Percentiles rank a stretch among this genome's conserved stretches.
These are phyloP conservation scores for Macroventuria anomochaeta DNA, from an alignment of 2,329 filamentous ascomycete genomes.

Conservation along the genomic window DNA sequence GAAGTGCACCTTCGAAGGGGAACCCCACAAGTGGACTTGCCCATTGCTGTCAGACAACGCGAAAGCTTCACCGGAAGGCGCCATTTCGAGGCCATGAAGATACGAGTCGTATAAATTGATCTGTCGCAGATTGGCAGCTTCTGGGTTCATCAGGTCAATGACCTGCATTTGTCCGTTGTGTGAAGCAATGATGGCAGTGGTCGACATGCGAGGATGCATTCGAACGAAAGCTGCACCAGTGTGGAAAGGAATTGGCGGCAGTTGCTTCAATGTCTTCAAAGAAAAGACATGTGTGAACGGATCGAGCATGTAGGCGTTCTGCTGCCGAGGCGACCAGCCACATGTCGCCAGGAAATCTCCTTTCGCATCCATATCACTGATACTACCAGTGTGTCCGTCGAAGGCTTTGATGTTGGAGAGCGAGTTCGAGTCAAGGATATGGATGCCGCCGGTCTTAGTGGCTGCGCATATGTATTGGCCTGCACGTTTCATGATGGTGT, in stretches of 20 bases:
- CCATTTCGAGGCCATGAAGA: conserved; percentile 82
- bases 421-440: conserved; percentile 81
- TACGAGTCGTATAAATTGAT: conserved; percentile 75
- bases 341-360: conserved; percentile 96
- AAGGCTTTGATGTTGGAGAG: conserved; percentile 84
- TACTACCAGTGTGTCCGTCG: conserved; percentile 85
- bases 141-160: conserved; percentile 92
- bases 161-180: conserved; percentile 94
- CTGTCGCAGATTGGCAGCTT: conserved; percentile 83
- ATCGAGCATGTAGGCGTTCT: conserved; percentile 82
- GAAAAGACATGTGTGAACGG: conserved; percentile 96
- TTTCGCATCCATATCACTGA: conserved; percentile 97
- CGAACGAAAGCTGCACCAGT: conserved; percentile 92
- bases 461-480: conserved; percentile 89
- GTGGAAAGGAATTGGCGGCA: conserved; percentile 90
- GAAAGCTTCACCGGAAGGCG: conserved; percentile 84
- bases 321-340: conserved; percentile 84
- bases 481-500: conserved; percentile 89
- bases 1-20: conserved; percentile 83
- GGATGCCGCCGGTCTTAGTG: conserved; percentile 79
- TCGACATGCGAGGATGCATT: conserved; percentile 95
- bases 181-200: conserved; percentile 91
- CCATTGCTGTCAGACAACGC: conserved; percentile 81
- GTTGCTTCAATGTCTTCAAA: conserved; percentile 84
- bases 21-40: conserved; percentile 86